Conservation (phyloP, 1,284 basidiomycete species). For the Melampsora larici-populina region DNA sequence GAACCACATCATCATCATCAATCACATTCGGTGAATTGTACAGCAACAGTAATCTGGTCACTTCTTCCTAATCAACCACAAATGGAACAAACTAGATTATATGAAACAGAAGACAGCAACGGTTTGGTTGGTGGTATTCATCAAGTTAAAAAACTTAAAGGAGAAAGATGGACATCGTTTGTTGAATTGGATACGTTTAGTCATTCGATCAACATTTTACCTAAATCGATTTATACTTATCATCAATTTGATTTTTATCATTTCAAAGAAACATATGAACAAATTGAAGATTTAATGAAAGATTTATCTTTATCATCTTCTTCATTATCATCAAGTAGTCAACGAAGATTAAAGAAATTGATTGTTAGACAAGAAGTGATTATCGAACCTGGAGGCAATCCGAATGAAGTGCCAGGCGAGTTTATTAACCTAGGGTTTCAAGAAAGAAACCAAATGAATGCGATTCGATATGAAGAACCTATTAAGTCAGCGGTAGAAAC, state of each 20-base stretch:
- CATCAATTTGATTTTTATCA: slow-evolving; percentile 43
- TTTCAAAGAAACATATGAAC: neutral
- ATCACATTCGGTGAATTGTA: neutral
- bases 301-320: neutral
- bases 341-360: slow-evolving; percentile 7
- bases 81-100: neutral
- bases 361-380: slow-evolving; percentile 29
- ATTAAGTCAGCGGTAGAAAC: slow-evolving; percentile 39
- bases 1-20: neutral
- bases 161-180: slow-evolving; percentile 32
- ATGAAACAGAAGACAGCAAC: neutral
- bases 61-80: neutral
- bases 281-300: neutral
- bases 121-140: neutral
- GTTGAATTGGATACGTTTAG: slow-evolving; percentile 39
- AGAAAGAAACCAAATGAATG: neutral
- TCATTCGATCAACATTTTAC: slow-evolving; percentile 32
- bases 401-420: slow-evolving; percentile 13
- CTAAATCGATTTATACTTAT: slow-evolving; percentile 34
- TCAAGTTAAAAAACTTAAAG: neutral
- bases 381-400: slow-evolving; percentile 30
- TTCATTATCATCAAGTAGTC: neutral
- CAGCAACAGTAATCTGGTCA: neutral
- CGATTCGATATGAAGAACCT: slow-evolving; percentile 17
- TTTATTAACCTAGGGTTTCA: neutral